These are phyloP conservation scores for Apiotrichum siamense DNA, from an alignment of 1,284 basidiomycete species.

Conservation along the genomic window DNA sequence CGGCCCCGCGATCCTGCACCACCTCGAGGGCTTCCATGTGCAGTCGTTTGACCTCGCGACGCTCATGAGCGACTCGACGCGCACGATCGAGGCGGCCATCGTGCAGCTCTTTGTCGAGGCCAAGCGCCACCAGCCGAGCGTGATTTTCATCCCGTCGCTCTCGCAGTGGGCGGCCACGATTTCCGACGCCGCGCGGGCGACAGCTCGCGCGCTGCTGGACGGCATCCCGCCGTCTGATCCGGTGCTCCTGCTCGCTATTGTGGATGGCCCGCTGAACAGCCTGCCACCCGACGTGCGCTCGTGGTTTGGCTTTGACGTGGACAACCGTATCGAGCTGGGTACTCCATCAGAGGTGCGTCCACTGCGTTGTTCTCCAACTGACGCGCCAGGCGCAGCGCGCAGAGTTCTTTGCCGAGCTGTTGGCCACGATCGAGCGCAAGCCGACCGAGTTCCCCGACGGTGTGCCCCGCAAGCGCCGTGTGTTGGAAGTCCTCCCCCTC, in stretches of 20 bases:
- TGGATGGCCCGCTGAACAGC: slow-evolving; percentile 66
- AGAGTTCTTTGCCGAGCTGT: slow-evolving; percentile 69
- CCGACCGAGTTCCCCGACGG: slow-evolving; percentile 91
- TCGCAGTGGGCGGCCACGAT: slow-evolving; percentile 79
- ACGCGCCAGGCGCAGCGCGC: slow-evolving; percentile 54
- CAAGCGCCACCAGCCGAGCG: slow-evolving; percentile 91
- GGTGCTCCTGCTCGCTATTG: slow-evolving; percentile 79
- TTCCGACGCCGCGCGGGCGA: slow-evolving; percentile 74
- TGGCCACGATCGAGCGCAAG: slow-evolving; percentile 63
- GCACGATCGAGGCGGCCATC: slow-evolving; percentile 87
- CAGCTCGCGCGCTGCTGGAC: slow-evolving; percentile 84
- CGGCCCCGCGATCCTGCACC: slow-evolving; percentile 84
- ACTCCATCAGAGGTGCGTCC: slow-evolving; percentile 48
- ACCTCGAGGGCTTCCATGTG: slow-evolving; percentile 91
- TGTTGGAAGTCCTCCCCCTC: slow-evolving; percentile 78
- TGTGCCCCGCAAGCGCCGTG: slow-evolving; percentile 70
- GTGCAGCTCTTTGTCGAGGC: slow-evolving; percentile 98
- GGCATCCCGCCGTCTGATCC: slow-evolving; percentile 85
- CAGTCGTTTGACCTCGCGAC: slow-evolving; percentile 88
- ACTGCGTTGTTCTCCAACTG: not conserved
- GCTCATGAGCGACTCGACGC: slow-evolving; percentile 79
- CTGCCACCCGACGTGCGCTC: slow-evolving; percentile 75
- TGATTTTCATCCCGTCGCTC: slow-evolving; percentile 90
- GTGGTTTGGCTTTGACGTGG: slow-evolving; percentile 81
- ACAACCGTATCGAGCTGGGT: slow-evolving; percentile 64